phyloP scores from a whole-genome alignment of 1,139 yeast genomes.

The Kodamaea anthophila region DNA sequence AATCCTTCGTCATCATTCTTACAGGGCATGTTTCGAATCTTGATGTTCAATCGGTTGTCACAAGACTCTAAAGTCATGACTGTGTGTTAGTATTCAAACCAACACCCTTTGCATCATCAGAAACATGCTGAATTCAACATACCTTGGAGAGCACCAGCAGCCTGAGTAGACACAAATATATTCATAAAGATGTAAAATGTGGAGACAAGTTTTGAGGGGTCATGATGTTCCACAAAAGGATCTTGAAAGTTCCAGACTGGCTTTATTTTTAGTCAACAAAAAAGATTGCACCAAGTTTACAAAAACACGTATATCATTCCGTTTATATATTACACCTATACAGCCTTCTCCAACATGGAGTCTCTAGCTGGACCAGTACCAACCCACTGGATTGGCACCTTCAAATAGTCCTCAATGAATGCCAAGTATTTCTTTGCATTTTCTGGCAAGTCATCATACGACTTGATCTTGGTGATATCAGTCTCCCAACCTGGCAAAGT shows the following conservation, averaged over 20 bases:
- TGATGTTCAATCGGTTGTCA: conserved; percentile 6
- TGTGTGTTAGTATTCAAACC: conserved; percentile 7
- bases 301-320: not conserved
- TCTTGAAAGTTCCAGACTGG: too few species aligned
- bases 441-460: conserved; percentile 75
- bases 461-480: conserved; percentile 68
- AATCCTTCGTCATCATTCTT: conserved; percentile 9
- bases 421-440: conserved; percentile 80
- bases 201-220: conserved; percentile 1
- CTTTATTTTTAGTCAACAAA: too few species aligned
- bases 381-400: conserved; percentile 90
- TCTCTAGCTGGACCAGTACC: conserved; percentile 99
- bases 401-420: conserved; percentile 77
- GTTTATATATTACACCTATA: conserved; percentile 7
- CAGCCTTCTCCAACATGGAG: conserved; percentile 55
- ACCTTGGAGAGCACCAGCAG: conserved; percentile 19
- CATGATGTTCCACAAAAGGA: conserved; percentile 1
- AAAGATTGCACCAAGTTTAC: too few species aligned
- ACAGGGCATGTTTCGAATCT: conserved; percentile 2
- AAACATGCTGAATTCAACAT: conserved; percentile 12
- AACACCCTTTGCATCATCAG: too few species aligned
- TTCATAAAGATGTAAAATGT: conserved; percentile 3
- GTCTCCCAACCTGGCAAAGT: conserved; percentile 93
- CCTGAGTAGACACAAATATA: conserved; percentile 8
- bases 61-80: conserved; percentile 9